phyloP scores from a whole-genome alignment of 805 yeast genomes.

The Candida ovalis region DNA sequence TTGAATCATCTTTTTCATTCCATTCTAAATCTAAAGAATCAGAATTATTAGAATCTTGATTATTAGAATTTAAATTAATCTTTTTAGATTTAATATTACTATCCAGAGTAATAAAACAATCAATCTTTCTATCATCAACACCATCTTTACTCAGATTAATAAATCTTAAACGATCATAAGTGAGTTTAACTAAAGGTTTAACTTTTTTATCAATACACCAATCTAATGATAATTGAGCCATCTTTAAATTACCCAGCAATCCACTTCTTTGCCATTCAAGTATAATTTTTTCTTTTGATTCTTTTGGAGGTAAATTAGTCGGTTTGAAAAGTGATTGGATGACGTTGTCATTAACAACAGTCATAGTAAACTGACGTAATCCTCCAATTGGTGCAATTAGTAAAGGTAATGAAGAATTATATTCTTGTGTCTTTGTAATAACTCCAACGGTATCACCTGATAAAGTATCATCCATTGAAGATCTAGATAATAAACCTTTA shows the following conservation, averaged over 20 bases:
- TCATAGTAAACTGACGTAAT: slow-evolving; percentile 35
- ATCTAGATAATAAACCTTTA: slow-evolving; percentile 17
- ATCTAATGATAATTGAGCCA: slow-evolving; percentile 30
- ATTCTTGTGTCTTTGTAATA: slow-evolving; percentile 2
- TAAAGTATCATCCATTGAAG: slow-evolving; percentile 8
- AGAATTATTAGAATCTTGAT: slow-evolving; percentile 1
- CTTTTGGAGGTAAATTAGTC: slow-evolving; percentile 4
- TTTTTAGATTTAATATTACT: slow-evolving; percentile 19
- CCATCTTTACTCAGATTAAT: slow-evolving; percentile 13
- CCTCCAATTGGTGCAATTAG: slow-evolving; percentile 41
- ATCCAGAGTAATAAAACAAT: slow-evolving; percentile 31
- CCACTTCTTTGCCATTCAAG: slow-evolving; percentile 20
- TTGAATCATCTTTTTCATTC: slow-evolving; percentile 11
- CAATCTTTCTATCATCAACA: slow-evolving; percentile 13
- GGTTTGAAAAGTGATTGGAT: slow-evolving; percentile 16
- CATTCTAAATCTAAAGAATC: slow-evolving; percentile 7
- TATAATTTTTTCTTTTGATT: slow-evolving; percentile 13
- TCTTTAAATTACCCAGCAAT: slow-evolving; percentile 27
- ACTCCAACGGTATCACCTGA: slow-evolving; percentile 18
- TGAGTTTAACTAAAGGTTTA: slow-evolving; percentile 26
- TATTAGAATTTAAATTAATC: neutral
- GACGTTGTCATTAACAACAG: slow-evolving; percentile 21
- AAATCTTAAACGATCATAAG: slow-evolving; percentile 26
- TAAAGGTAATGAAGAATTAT: slow-evolving; percentile 18
- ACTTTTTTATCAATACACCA: slow-evolving; percentile 31